Evolutionary conservation across 1,139 yeast species (phyloP).

Genomic region (Taiozyma sp.): DNA sequence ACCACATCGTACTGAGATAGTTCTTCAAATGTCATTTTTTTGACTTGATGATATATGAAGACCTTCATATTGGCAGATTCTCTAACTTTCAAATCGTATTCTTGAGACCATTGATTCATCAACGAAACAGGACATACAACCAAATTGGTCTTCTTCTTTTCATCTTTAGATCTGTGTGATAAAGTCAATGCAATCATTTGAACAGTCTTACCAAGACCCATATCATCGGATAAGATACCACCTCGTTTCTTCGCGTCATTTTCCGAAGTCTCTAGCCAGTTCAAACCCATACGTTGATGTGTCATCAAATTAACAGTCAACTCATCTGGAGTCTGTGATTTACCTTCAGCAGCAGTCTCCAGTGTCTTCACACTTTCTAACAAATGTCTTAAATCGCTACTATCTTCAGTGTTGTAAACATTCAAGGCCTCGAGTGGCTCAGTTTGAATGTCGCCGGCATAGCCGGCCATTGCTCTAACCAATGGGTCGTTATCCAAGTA

Average conservation of each 20-base stretch:
- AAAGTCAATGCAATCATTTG: slow-evolving; percentile 73
- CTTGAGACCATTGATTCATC: slow-evolving; percentile 77
- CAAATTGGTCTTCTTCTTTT: slow-evolving; percentile 50
- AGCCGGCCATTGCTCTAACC: background rate
- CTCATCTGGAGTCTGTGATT: slow-evolving; percentile 67
- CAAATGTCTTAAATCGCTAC: slow-evolving; percentile 40
- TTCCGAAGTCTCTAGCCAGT: slow-evolving; percentile 78
- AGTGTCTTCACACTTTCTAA: slow-evolving; percentile 65
- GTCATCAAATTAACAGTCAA: slow-evolving; percentile 62
- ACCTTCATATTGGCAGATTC: slow-evolving; percentile 41
- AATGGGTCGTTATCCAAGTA: background rate
- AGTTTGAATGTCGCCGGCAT: background rate
- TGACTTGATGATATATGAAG: slow-evolving; percentile 53
- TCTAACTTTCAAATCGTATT: slow-evolving; percentile 58
- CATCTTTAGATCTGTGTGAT: slow-evolving; percentile 39
- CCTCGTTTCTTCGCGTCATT: slow-evolving; percentile 47
- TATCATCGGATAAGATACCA: slow-evolving; percentile 87
- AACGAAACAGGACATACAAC: slow-evolving; percentile 85
- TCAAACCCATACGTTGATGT: slow-evolving; percentile 83
- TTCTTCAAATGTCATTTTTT: slow-evolving; percentile 38
- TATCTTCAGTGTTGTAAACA: slow-evolving; percentile 22
- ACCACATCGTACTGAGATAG: slow-evolving; percentile 64
- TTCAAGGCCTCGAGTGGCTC: background rate
- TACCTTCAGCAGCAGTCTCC: slow-evolving; percentile 45
- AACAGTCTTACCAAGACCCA: slow-evolving; percentile 92